A percentile compares a stretch with the other conserved stretches of the same genome.
Evolutionary conservation across 495 filamentous ascomycete genomes (phyloP).

Genomic region (Aspergillus taichungensis): DNA sequence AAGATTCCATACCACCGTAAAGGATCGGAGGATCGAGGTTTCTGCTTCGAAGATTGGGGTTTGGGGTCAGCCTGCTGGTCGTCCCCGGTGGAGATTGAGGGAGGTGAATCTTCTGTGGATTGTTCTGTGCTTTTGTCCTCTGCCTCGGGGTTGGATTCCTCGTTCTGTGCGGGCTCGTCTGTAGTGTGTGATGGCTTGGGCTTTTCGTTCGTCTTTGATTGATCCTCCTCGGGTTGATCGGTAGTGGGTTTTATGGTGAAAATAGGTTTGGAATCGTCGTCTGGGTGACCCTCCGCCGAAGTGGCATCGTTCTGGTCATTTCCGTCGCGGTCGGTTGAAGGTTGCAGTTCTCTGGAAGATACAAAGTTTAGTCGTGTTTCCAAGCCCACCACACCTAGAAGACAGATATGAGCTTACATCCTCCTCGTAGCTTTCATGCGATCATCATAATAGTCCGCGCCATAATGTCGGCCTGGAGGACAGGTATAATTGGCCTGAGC

Average conservation of each 20-base stretch:
- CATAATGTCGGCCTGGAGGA: conserved; percentile 53
- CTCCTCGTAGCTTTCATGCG: conserved; percentile 56
- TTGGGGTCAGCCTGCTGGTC: conserved; percentile 1
- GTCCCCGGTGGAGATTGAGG: not conserved
- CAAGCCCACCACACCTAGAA: not conserved
- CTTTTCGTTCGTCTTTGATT: no score
- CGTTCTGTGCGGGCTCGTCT: not conserved
- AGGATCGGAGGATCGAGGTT: conserved; percentile 42
- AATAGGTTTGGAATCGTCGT: no score
- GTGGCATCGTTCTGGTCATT: no score
- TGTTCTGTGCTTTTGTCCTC: not conserved
- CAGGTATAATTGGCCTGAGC: conserved; percentile 66
- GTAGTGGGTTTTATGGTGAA: no score
- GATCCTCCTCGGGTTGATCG: no score
- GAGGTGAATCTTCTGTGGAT: not conserved
- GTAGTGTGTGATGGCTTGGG: not conserved
- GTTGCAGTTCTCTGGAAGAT: no score
- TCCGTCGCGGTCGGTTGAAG: no score
- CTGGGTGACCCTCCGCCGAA: no score
- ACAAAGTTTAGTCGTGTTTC: no score
- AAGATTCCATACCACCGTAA: conserved; percentile 65
- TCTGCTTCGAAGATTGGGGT: conserved; percentile 13
- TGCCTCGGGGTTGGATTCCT: not conserved
- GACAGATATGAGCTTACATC: conserved; percentile 22
- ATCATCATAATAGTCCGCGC: conserved; percentile 60